Evolutionary conservation across 495 filamentous ascomycete species (phyloP), one percentile per base, ranked within the genome.

Genomic region (Penicillium verhagenii): DNA sequence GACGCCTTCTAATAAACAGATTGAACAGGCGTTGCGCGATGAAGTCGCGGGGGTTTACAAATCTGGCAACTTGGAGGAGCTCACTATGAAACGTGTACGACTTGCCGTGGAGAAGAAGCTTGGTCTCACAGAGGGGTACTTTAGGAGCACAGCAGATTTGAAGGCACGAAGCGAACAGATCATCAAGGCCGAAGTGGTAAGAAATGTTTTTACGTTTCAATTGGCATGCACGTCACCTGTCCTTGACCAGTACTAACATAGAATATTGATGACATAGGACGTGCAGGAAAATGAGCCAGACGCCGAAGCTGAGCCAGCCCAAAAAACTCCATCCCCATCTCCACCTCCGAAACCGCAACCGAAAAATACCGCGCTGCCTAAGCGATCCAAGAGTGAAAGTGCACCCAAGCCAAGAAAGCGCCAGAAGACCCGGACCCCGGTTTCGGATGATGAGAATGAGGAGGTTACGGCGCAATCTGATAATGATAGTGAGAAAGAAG

Each of bases 51-150:
- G 70, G 6, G 69, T 86, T 16, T 88, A 83, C 69, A 71, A 79
- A 47, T 59, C 73, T 2, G 80, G 81, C 10, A 78, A 87, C 8
- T 69, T 77, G 46, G 82, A 87, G 29, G 66, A 83, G n/a, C 74
- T 96, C 29, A 91, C 91, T 0, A 82, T 96, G 62, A 92, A 90
- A 53, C 76, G 79, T 39, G 82, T 90, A 39, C 88, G 93, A 33
- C 73, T 82, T 29, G 75, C 75, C 1, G 86, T 82, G 3, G 91
- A 93, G 61, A 70, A 84, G 58, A 66, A 85, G 39, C 68, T 92
- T 6, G 76, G 71, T 23, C 79, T 98, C 1, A 77, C 80, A 3
- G 72, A 80, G 4, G 88, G 82, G 0, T 96, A 89, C 61, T 85
- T 96, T 63, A 89, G 85, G 59, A 67, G 53, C 21, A 69, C 81